Evolutionary conservation across 345 rosid genomes (phyloP).

Genomic region (sweet orange (Citrus sinensis)): DNA sequence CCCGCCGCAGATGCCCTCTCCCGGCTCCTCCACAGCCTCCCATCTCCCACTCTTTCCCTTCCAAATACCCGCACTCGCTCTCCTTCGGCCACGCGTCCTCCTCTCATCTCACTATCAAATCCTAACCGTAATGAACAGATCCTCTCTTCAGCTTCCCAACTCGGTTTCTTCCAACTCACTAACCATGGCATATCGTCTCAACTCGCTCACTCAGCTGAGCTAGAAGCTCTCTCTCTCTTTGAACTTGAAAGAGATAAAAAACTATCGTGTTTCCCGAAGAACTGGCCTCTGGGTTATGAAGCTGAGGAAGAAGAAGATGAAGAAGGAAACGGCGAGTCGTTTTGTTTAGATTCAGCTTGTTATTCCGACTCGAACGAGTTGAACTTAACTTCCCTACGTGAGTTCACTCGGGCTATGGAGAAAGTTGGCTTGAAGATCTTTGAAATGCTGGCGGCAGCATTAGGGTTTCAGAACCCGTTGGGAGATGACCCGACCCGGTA

Average conservation of each 20-base stretch:
- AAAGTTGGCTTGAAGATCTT: constrained; percentile 51
- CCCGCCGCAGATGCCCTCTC: constrained; percentile 58
- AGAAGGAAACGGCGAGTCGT: constrained; percentile 40
- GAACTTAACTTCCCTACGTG: constrained; percentile 35
- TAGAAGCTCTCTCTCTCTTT: constrained; percentile 49
- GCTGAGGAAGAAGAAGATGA: constrained; percentile 33
- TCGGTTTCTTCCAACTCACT: constrained; percentile 57
- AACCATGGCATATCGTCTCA: constrained; percentile 36
- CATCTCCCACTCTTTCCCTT: constrained; percentile 58
- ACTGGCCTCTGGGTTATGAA: constrained; percentile 78
- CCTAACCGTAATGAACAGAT: constrained; percentile 17
- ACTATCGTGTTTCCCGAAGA: constrained; percentile 45
- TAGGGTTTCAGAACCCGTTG: constrained; percentile 55
- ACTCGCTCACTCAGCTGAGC: constrained; percentile 62
- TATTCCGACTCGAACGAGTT: constrained; percentile 35
- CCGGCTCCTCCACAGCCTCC: constrained; percentile 67
- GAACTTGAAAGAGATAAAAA: constrained; percentile 39
- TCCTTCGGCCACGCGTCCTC: constrained; percentile 28
- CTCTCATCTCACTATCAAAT: constrained; percentile 39
- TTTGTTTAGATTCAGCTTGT: constrained; percentile 47
- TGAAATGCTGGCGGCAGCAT: constrained; percentile 33
- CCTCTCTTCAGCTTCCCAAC: constrained; percentile 40
- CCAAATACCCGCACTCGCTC: constrained; percentile 55
- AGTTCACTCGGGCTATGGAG: constrained; percentile 47
- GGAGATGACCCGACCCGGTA: constrained; percentile 46